A percentile compares a stretch with the other conserved stretches of the same genome.
Evolutionary conservation across 768 basidiomycete genomes (phyloP).

Genomic region (Trichaptum fuscoviolaceum): DNA sequence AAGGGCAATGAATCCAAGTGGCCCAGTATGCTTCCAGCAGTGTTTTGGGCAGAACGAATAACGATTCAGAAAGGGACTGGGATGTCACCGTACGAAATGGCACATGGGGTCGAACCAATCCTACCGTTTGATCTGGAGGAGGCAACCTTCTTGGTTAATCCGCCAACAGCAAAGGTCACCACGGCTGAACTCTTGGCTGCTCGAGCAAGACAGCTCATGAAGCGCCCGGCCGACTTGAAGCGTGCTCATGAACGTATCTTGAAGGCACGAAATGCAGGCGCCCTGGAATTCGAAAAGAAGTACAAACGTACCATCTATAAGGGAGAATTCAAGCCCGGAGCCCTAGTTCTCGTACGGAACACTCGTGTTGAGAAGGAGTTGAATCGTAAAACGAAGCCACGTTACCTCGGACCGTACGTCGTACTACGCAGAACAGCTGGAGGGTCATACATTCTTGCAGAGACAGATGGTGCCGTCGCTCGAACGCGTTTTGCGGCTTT

Average conservation of each 20-base stretch:
- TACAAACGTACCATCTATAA: neutral
- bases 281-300: neutral
- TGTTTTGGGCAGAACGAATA: slow-evolving; percentile 17
- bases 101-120: slow-evolving; percentile 16
- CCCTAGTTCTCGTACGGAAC: slow-evolving; percentile 9
- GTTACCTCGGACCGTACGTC: slow-evolving; percentile 10
- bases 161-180: neutral
- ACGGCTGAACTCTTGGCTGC: slow-evolving; percentile 13
- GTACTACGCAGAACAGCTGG: slow-evolving; percentile 8
- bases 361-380: slow-evolving; percentile 9
- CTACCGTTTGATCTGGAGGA: slow-evolving; percentile 19
- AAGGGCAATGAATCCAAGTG: slow-evolving; percentile 29
- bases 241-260: neutral
- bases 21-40: slow-evolving; percentile 12
- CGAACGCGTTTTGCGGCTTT: slow-evolving; percentile 7
- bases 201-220: slow-evolving; percentile 12
- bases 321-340: neutral
- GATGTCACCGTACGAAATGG: slow-evolving; percentile 15
- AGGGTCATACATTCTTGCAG: slow-evolving; percentile 7
- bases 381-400: slow-evolving; percentile 10
- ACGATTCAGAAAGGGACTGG: slow-evolving; percentile 13
- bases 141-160: slow-evolving; percentile 14
- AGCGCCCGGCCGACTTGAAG: slow-evolving; percentile 6
- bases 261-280: neutral
- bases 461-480: slow-evolving; percentile 8